Conservation (phyloP, 257 asterid species). For the Agastache rugosa region DNA sequence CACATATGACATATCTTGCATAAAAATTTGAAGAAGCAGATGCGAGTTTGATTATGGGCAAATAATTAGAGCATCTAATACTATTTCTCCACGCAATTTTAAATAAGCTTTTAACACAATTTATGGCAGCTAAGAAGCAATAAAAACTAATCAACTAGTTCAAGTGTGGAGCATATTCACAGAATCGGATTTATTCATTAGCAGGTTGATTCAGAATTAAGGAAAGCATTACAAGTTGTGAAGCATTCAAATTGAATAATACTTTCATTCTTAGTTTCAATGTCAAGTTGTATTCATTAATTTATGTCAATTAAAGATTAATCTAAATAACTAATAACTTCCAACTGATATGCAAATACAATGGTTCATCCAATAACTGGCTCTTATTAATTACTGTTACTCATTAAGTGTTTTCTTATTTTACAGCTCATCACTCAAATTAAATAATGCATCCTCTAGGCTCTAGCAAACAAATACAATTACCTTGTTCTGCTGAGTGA, state of each 20-base stretch:
- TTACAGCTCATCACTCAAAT: neutral
- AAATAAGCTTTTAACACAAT: neutral
- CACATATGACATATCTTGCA: neutral
- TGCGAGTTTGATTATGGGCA: neutral
- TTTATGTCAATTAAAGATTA: neutral
- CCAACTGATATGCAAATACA: neutral
- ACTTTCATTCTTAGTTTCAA: neutral
- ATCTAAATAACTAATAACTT: neutral
- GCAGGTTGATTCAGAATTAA: neutral
- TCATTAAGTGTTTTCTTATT: neutral
- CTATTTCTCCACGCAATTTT: neutral
- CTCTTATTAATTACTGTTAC: conserved; percentile 11
- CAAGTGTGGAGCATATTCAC: neutral
- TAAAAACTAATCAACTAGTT: neutral
- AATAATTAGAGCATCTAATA: neutral
- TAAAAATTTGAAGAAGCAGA: neutral
- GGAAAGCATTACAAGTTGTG: conserved; percentile 14
- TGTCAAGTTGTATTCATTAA: neutral
- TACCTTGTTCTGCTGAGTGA: conserved; percentile 92
- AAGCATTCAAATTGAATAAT: conserved; percentile 12
- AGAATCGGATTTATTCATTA: conserved; percentile 2
- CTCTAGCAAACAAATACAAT: conserved; percentile 28
- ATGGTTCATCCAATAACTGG: neutral
- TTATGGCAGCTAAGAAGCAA: neutral
- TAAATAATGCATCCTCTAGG: neutral